phyloP scores from a whole-genome alignment of 2,329 filamentous ascomycete species.

The Colletotrichum nymphaeae region DNA sequence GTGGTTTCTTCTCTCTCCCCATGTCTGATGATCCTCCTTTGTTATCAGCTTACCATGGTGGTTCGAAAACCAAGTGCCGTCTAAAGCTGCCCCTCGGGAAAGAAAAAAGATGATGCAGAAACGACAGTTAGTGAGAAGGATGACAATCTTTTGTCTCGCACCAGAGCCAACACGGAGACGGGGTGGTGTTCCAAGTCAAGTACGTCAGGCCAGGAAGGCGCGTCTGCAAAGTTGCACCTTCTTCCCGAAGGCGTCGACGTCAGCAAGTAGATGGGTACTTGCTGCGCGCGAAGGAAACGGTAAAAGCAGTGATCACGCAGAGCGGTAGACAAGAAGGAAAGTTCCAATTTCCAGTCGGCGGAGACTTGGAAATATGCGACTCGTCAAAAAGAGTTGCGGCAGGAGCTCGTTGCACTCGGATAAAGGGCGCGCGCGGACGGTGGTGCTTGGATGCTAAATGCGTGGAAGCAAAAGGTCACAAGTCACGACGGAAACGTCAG shows the following conservation, averaged over 20 bases:
- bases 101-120: conserved; percentile 2
- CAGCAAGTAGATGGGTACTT: conserved; percentile 23
- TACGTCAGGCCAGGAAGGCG: conserved; percentile 19
- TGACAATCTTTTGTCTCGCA: conserved; percentile 4
- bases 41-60: conserved; percentile 35
- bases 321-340: conserved; percentile 17
- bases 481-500: conserved; percentile 9
- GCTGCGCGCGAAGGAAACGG: conserved; percentile 10
- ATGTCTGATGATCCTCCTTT: conserved; percentile 23
- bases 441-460: conserved; percentile 22
- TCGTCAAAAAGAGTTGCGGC: conserved; percentile 17
- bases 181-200: conserved; percentile 16
- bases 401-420: conserved; percentile 26
- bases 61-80: conserved; percentile 6
- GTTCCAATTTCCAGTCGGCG: conserved; percentile 15
- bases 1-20: conserved; percentile 37
- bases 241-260: conserved; percentile 15
- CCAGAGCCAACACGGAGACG: background rate
- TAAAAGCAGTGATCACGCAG: conserved; percentile 21
- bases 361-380: conserved; percentile 24
- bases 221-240: conserved; percentile 16
- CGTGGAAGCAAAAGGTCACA: conserved; percentile 15
- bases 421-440: conserved; percentile 7
- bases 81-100: background rate
- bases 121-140: conserved; percentile 21